Percentiles rank a stretch among this genome's conserved stretches.
Evolutionary conservation across 768 basidiomycete genomes (phyloP).

Genomic region (Kondoa malvinella): DNA sequence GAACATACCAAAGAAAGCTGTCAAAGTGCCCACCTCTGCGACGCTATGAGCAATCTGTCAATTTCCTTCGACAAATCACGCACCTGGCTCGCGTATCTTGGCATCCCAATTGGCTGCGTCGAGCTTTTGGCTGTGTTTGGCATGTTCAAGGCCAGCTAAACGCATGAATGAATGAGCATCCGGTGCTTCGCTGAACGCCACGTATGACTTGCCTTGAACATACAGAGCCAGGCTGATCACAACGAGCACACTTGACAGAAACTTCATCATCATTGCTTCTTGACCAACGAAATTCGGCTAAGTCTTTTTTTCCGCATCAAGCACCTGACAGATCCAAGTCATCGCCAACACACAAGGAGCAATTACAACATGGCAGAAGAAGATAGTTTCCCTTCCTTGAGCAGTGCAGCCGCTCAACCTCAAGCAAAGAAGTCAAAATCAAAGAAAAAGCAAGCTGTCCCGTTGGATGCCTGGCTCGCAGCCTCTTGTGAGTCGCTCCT

Average conservation of each 20-base stretch:
- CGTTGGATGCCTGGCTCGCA: conserved; percentile 72
- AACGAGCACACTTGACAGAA: too few species aligned
- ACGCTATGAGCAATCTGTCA: conserved; percentile 37
- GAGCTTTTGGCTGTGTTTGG: conserved; percentile 32
- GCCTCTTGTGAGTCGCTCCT: conserved; percentile 48
- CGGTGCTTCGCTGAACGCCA: too few species aligned
- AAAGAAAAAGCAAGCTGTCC: conserved; percentile 67
- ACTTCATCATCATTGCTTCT: too few species aligned
- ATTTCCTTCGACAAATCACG: conserved; percentile 29
- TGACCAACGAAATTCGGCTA: too few species aligned
- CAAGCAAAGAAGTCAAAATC: conserved; percentile 68
- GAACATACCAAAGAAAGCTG: conserved; percentile 35
- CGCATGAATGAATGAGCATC: too few species aligned
- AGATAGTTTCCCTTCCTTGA: neutral
- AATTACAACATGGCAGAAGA: neutral
- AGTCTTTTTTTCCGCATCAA: too few species aligned
- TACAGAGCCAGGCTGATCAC: too few species aligned
- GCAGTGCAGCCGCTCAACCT: neutral
- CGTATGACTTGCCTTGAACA: too few species aligned
- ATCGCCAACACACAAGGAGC: neutral
- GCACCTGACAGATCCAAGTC: neutral
- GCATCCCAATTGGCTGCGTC: conserved; percentile 58
- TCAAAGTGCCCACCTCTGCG: conserved; percentile 40
- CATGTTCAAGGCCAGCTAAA: conserved; percentile 26
- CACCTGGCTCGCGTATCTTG: conserved; percentile 39